Base-by-base conservation (phyloP, 805 yeast species). In the Cyberlindnera maritima region DNA sequence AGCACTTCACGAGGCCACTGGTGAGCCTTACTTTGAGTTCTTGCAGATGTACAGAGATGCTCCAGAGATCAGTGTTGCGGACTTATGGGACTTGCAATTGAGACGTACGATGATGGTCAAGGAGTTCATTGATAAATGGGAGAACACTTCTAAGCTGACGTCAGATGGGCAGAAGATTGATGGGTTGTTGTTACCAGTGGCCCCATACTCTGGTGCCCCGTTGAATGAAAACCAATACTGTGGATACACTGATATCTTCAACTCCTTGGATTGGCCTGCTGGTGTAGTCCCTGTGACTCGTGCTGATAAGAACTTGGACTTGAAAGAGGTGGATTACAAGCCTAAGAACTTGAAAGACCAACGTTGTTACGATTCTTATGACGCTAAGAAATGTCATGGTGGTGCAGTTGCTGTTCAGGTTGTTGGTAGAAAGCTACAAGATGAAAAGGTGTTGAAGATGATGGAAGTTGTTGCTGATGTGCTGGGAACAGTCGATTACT, bases 361-460 rank as follows among this genome's bases (percentile, higher is more conserved):
- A 25, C 60, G 70, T 39, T 81, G 79, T 62, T 73, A 79, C 51
- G 74, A 83, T 1, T 72, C 65, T 41, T 74, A 74, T 50, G 68
- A 73, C 60, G 29, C 29, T 21, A 29, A 21, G 11, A 36, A 36
- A 29, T 36, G 20, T 23, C 72, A 79, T 52, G 84, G 81, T 4
- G 78, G 81, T 44, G 82, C 88, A 0, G 81, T 80, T 12, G 78
- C 81, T 19, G 65, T 84, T 14, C 89, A 84, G 62, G 66, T 85
- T 25, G 79, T 83, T 3, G 80, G 85, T n/a, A 70, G 71, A 46
- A 71, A 78, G 43, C 68, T 73, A 19, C 76, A 80, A 54, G 91
- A 84, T 54, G 90, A 84, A 50, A 80, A 80, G 58, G 78, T 72
- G 4, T 57, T 81, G 35, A 69, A 66, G 43, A 71, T 77, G 56